Base-by-base conservation (phyloP, 1,139 yeast species). In the Pneumocystis oryctolagi region DNA sequence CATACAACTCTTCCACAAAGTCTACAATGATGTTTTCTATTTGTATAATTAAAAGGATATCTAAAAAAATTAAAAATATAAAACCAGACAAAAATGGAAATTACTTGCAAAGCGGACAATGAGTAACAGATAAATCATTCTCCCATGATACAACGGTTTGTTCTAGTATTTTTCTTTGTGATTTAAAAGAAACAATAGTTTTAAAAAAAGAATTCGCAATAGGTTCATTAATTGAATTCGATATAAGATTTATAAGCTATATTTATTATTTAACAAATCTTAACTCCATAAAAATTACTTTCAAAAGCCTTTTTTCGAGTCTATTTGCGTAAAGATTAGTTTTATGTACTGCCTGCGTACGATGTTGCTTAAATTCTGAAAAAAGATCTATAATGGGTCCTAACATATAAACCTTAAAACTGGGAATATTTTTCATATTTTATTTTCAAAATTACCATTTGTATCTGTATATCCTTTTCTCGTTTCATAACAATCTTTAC, bases 21-120 rank as follows among this genome's bases (percentile, higher is more conserved):
- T 40, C 96, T 76, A 71, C 96, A 89, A 71, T 89, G 97, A 71
- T 92, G 97, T 68, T 87, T 89, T 64, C 96, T 77, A 28, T 82
- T 71, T 5, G 85, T 72, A 60, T 86, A 74, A 35, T 78, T 78
- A 72, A 89, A 92, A 47, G 71, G 70, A 47, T 9, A 4, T 20
- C 55, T 47, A 25, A 25, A 9, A n/a, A 6, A 47, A 20, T 25
- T 47, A 6, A 25, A n/a, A 25, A 5, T 25, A 47, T 25, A 20
- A 47, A 47, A 25, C 18, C 12, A 47, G 5, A 14, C 18, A 47
- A 25, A 25, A 42, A 20, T 8, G 16, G 9, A 25, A 9, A 25
- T 14, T 78, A 76, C 30, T 76, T 72, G 69, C 98, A 92, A 4
- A 87, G 76, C 3, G 81, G 77, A 71, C 98, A 92, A 65, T 77